Evolutionary conservation across 148 eudicot species (phyloP).

Genomic region (Silene uniflora): DNA sequence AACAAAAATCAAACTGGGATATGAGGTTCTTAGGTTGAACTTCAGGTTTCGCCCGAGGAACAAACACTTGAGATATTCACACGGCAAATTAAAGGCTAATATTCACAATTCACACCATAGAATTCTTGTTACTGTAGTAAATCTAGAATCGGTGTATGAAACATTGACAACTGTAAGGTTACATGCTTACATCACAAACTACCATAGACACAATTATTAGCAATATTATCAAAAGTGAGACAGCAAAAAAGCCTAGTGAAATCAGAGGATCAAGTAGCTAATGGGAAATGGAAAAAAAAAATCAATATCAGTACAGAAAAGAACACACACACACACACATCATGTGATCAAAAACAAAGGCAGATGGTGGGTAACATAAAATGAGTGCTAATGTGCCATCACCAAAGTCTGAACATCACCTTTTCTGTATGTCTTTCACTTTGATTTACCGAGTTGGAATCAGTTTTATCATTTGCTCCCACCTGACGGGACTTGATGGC

Average conservation of each 20-base stretch:
- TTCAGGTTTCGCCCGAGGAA: too few relatives aligned
- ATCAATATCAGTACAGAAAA: background rate
- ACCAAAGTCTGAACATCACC: constrained; percentile 31
- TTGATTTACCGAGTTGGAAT: constrained; percentile 30
- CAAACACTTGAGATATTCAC: too few relatives aligned
- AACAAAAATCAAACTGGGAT: too few relatives aligned
- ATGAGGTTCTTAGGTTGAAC: too few relatives aligned
- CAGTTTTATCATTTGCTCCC: constrained; percentile 43
- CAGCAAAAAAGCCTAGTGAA: background rate
- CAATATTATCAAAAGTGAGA: background rate
- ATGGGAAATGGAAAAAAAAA: background rate
- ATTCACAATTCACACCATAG: too few relatives aligned
- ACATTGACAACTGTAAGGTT: too few relatives aligned
- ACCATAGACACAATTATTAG: background rate
- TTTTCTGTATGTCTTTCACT: constrained; percentile 38
- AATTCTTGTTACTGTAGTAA: too few relatives aligned
- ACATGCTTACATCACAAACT: too few relatives aligned
- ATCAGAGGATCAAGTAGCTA: background rate
- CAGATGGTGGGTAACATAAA: background rate
- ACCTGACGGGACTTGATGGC: constrained; percentile 62
- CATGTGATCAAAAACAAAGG: background rate
- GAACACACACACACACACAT: background rate
- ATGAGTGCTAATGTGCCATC: background rate
- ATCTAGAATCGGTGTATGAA: too few relatives aligned
- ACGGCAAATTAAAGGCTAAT: too few relatives aligned